Percentiles rank a stretch among this genome's conserved stretches.
These are phyloP conservation scores for Ustulina deusta DNA, from an alignment of 2,329 filamentous ascomycete genomes.

Conservation along the genomic window DNA sequence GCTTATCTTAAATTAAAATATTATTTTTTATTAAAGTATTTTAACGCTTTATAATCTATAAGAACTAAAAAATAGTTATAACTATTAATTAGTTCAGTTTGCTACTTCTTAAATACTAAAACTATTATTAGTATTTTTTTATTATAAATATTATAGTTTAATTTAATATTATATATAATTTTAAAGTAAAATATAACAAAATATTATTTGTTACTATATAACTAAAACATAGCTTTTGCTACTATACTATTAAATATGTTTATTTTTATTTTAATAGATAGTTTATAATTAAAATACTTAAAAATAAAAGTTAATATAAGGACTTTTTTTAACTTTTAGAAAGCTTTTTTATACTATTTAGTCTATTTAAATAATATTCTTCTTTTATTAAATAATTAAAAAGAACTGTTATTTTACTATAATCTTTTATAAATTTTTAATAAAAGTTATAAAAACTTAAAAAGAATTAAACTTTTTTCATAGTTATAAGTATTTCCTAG, in stretches of 20 bases:
- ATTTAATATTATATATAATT: background rate
- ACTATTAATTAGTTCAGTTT: background rate
- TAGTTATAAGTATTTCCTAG: background rate
- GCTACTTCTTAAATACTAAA: background rate
- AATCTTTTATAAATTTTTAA: background rate
- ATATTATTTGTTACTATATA: background rate
- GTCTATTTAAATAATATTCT: background rate
- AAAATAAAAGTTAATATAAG: background rate
- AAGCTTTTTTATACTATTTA: background rate
- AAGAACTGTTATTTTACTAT: background rate
- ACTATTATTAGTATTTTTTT: background rate
- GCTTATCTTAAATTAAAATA: background rate
- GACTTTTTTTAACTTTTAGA: background rate
- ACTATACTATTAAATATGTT: background rate
- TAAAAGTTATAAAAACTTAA: conserved; percentile 2
- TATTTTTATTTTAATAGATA: background rate
- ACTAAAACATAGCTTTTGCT: too few relatives aligned
- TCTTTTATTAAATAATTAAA: background rate
- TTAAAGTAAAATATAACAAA: background rate
- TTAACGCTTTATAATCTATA: background rate
- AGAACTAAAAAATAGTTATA: background rate
- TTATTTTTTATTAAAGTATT: background rate
- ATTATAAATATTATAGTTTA: background rate
- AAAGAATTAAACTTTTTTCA: background rate
- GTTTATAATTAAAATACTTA: background rate